These are phyloP conservation scores for Colletotrichum godetiae DNA, from an alignment of 2,329 filamentous ascomycete genomes.

Conservation along the genomic window DNA sequence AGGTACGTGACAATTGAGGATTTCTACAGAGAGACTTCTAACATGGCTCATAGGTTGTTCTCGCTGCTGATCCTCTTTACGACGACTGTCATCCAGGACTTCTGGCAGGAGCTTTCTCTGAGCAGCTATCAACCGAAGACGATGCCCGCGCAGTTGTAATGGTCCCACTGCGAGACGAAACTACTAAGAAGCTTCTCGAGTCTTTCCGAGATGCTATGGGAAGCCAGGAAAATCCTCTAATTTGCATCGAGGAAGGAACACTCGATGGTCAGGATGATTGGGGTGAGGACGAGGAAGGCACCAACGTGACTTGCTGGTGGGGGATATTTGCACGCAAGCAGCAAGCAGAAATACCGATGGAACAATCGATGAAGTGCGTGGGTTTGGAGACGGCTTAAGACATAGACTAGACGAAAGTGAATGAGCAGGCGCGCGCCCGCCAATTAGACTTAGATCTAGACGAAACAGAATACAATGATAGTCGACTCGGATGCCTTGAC, in stretches of 20 bases:
- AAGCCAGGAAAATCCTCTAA: slow-evolving; percentile 56
- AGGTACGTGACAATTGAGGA: slow-evolving; percentile 47
- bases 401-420: not conserved
- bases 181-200: slow-evolving; percentile 69
- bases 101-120: slow-evolving; percentile 75
- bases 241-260: slow-evolving; percentile 69
- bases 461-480: not conserved
- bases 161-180: slow-evolving; percentile 81
- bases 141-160: slow-evolving; percentile 80
- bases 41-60: slow-evolving; percentile 66
- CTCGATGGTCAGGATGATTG: slow-evolving; percentile 80
- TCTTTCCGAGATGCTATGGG: slow-evolving; percentile 73
- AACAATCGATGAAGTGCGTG: not conserved
- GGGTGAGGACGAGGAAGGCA: slow-evolving; percentile 63
- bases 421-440: not conserved
- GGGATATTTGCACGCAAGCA: slow-evolving; percentile 61
- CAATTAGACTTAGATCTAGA: not conserved
- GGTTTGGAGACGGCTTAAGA: not conserved
- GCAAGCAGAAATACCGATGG: not conserved
- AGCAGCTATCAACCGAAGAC: slow-evolving; percentile 69
- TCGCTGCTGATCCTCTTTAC: slow-evolving; percentile 90
- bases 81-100: slow-evolving; percentile 83
- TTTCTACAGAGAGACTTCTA: not conserved
- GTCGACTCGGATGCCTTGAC: not conserved
- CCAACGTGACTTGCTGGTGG: slow-evolving; percentile 74